Evolutionary conservation across 257 asterid genomes (phyloP).

Genomic region (Scutellaria minor): DNA sequence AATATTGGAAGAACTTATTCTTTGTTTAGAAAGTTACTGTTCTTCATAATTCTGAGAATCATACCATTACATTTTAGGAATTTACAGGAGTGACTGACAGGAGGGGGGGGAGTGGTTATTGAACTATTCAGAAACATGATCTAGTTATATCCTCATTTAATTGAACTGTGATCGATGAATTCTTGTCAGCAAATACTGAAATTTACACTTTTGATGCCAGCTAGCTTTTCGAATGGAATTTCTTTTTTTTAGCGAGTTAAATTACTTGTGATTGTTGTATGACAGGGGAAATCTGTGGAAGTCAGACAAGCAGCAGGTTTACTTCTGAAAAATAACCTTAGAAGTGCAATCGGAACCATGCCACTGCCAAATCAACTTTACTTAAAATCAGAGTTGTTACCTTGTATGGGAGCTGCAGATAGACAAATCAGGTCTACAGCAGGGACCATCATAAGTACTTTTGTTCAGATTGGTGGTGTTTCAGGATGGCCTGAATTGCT

Average conservation of each 20-base stretch:
- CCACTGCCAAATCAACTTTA: conserved; percentile 75
- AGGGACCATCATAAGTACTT: conserved; percentile 87
- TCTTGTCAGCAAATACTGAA: conserved; percentile 1
- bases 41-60: neutral
- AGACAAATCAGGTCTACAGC: conserved; percentile 91
- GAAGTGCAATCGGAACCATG: conserved; percentile 60
- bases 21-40: neutral
- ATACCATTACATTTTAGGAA: conserved; percentile 13
- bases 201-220: conserved; percentile 6
- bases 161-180: conserved; percentile 7
- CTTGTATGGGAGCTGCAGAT: conserved; percentile 87
- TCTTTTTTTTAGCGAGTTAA: conserved; percentile 15
- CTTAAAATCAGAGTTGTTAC: conserved; percentile 79
- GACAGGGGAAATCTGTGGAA: conserved; percentile 91
- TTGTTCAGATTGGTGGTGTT: conserved; percentile 88
- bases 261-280: conserved; percentile 34
- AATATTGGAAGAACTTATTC: neutral
- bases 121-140: conserved; percentile 10
- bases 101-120: neutral
- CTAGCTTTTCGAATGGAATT: conserved; percentile 11
- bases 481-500: conserved; percentile 94
- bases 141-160: neutral
- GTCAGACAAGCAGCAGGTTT: conserved; percentile 98
- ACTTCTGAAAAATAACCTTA: conserved; percentile 85
- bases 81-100: conserved; percentile 12